These are phyloP conservation scores for Diaporthe sp. DNA, from an alignment of 2,329 filamentous ascomycete genomes.

Conservation along the genomic window DNA sequence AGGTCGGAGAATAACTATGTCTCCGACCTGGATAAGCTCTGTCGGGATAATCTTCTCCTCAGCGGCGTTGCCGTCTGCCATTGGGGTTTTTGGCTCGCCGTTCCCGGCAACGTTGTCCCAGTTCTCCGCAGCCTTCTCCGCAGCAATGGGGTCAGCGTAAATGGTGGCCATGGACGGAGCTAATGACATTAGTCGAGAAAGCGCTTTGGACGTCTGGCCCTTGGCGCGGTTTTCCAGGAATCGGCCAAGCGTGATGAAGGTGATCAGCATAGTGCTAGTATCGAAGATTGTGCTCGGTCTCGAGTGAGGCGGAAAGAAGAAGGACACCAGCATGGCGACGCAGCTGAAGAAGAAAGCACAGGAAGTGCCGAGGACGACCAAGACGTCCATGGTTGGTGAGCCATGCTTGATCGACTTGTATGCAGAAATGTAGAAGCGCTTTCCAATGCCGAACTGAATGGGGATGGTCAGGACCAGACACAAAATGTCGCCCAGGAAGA, in stretches of 20 bases:
- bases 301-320: conserved; percentile 81
- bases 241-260: conserved; percentile 91
- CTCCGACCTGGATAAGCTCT: conserved; percentile 92
- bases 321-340: conserved; percentile 86
- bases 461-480: conserved; percentile 90
- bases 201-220: conserved; percentile 93
- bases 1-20: conserved; percentile 92
- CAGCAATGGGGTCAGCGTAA: conserved; percentile 93
- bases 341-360: conserved; percentile 97
- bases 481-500: conserved; percentile 90
- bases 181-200: conserved; percentile 94
- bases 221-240: conserved; percentile 96
- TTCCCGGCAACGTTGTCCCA: conserved; percentile 69
- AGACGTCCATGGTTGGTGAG: conserved; percentile 96
- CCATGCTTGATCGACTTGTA: conserved; percentile 92
- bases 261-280: conserved; percentile 98
- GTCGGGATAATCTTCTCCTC: conserved; percentile 92
- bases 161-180: conserved; percentile 98
- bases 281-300: conserved; percentile 94
- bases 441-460: conserved; percentile 96
- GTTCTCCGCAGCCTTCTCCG: conserved; percentile 87
- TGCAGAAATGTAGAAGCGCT: conserved; percentile 93
- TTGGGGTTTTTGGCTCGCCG: conserved; percentile 61
- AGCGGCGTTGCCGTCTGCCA: conserved; percentile 71
- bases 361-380: conserved; percentile 93